Conservation (phyloP, 331 rosid genomes). For the Rhamnella rubrinervis region DNA sequence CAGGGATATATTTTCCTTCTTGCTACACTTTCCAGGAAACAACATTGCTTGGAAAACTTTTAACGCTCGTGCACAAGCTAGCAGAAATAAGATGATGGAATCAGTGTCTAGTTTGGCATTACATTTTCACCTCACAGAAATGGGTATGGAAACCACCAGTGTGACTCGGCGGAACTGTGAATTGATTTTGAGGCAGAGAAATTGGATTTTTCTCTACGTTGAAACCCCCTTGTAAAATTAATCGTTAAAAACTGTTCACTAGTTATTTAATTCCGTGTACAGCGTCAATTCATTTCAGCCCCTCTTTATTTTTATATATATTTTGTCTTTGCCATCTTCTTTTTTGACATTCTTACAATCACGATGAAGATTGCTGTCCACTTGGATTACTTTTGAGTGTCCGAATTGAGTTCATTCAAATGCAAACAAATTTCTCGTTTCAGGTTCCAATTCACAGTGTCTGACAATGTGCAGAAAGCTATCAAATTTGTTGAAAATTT, state of each 20-base stretch:
- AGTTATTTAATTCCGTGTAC: slow-evolving; percentile 35
- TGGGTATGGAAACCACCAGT: slow-evolving; percentile 6
- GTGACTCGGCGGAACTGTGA: slow-evolving; percentile 46
- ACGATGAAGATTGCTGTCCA: background rate
- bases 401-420: background rate
- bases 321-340: background rate
- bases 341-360: background rate
- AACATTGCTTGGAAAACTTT: slow-evolving; percentile 24
- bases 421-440: no score
- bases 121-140: slow-evolving; percentile 19
- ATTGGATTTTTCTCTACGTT: slow-evolving; percentile 6
- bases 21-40: slow-evolving; percentile 10
- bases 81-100: slow-evolving; percentile 5
- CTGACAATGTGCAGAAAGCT: no score
- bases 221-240: slow-evolving; percentile 37
- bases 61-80: slow-evolving; percentile 11
- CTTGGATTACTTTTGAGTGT: background rate
- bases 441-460: no score
- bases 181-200: slow-evolving; percentile 40
- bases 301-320: slow-evolving; percentile 5
- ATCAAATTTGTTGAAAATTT: no score
- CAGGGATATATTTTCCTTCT: slow-evolving; percentile 18
- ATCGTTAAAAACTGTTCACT: slow-evolving; percentile 29
- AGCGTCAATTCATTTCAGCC: slow-evolving; percentile 29
- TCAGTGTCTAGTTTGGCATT: slow-evolving; percentile 5